Evolutionary conservation across 148 eudicot genomes (phyloP).

Genomic region (Amaranthus cruentus): DNA sequence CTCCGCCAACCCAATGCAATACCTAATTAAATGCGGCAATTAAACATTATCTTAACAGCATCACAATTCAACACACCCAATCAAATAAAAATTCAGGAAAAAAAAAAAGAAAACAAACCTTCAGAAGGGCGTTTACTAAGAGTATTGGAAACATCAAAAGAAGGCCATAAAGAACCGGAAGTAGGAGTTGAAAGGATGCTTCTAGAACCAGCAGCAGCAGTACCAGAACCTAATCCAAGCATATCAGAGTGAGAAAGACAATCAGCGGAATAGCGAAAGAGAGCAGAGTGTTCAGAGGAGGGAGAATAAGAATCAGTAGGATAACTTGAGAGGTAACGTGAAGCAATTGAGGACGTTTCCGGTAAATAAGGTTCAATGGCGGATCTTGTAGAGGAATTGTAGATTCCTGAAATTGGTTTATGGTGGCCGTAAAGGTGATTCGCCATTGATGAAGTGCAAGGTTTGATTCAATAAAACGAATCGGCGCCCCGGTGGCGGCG

Average conservation of each 20-base stretch:
- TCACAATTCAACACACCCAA: not conserved
- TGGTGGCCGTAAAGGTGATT: slow-evolving; percentile 18
- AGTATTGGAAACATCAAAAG: slow-evolving; percentile 18
- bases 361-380: slow-evolving; percentile 24
- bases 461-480: too few species aligned
- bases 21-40: not conserved
- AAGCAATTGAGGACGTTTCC: slow-evolving; percentile 25
- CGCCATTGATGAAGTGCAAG: slow-evolving; percentile 16
- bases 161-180: slow-evolving; percentile 11
- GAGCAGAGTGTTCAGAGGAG: slow-evolving; percentile 8
- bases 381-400: slow-evolving; percentile 31
- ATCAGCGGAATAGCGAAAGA: not conserved
- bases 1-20: not conserved
- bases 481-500: too few species aligned
- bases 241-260: slow-evolving; percentile 1
- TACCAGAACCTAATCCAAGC: slow-evolving; percentile 6
- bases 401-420: slow-evolving; percentile 15
- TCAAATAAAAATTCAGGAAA: not conserved
- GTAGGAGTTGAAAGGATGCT: slow-evolving; percentile 18
- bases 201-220: slow-evolving; percentile 15
- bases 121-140: slow-evolving; percentile 40
- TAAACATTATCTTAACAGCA: not conserved
- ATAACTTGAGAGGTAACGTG: slow-evolving; percentile 31
- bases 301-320: slow-evolving; percentile 10
- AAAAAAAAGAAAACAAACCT: slow-evolving; percentile 20